Conservation (phyloP, 345 rosid genomes). For the Eucalyptus virginea region DNA sequence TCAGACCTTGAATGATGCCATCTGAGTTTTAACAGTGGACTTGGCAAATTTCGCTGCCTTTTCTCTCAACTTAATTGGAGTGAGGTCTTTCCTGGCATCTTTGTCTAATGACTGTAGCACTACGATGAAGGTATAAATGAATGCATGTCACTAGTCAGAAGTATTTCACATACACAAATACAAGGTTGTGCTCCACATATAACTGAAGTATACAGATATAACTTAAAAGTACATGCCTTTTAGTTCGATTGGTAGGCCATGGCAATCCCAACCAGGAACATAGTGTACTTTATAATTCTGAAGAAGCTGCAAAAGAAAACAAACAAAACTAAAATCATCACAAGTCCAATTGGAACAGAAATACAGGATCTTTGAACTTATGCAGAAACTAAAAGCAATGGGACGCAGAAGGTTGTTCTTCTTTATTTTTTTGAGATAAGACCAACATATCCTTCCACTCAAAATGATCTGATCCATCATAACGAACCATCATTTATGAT, state of each 20-base stretch:
- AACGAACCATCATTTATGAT: background rate
- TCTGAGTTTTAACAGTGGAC: constrained; percentile 90
- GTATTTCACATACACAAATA: background rate
- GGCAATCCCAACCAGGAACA: constrained; percentile 98
- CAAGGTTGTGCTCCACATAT: background rate
- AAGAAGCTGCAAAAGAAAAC: constrained; percentile 50
- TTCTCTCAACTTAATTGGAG: constrained; percentile 74
- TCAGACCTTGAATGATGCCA: constrained; percentile 86
- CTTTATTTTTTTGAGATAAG: background rate
- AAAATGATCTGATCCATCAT: background rate
- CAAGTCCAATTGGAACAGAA: background rate
- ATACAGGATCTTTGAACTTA: background rate
- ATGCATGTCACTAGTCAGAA: background rate
- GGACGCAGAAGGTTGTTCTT: background rate
- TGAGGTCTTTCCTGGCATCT: constrained; percentile 76
- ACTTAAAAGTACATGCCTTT: constrained; percentile 54
- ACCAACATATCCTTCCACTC: background rate
- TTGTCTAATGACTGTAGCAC: constrained; percentile 92
- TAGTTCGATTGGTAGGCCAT: constrained; percentile 94
- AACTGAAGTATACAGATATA: background rate
- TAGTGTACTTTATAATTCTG: constrained; percentile 78
- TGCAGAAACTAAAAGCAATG: background rate
- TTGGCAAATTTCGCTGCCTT: constrained; percentile 92
- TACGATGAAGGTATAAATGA: constrained; percentile 26
- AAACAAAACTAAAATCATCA: background rate